A percentile compares a stretch with the other conserved stretches of the same genome.
Evolutionary conservation across 345 rosid genomes (phyloP).

Genomic region (Gossypium herbaceum): DNA sequence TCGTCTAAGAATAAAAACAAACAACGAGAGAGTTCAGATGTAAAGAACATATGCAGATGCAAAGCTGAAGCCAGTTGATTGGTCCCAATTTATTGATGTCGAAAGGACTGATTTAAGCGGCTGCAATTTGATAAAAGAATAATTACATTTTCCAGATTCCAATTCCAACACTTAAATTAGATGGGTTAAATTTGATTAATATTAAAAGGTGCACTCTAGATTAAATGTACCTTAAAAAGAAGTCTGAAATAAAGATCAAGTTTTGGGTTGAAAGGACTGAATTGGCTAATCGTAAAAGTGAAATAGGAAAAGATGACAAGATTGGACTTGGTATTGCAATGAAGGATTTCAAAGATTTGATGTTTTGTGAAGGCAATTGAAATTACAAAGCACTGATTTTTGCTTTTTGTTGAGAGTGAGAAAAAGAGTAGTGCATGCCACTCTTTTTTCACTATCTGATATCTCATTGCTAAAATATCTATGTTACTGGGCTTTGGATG

Average conservation of each 20-base stretch:
- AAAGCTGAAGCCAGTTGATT: neutral
- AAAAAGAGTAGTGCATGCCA: too few relatives aligned
- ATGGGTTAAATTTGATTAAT: neutral
- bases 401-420: too few relatives aligned
- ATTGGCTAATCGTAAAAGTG: neutral
- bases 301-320: neutral
- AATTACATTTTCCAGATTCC: neutral
- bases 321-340: neutral
- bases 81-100: neutral
- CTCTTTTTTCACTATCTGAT: too few relatives aligned
- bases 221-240: too few relatives aligned
- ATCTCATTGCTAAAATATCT: too few relatives aligned
- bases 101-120: neutral
- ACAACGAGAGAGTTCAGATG: neutral
- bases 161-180: neutral
- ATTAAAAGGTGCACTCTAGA: too few relatives aligned
- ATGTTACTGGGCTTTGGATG: too few relatives aligned
- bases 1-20: neutral
- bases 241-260: too few relatives aligned
- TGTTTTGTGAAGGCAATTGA: too few relatives aligned
- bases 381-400: too few relatives aligned
- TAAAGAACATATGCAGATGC: neutral
- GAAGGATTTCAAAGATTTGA: neutral
- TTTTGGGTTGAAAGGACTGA: too few relatives aligned
- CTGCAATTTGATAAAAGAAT: too few relatives aligned